Conservation (phyloP, 176 grass and related monocot species). For the Avena insularis region DNA sequence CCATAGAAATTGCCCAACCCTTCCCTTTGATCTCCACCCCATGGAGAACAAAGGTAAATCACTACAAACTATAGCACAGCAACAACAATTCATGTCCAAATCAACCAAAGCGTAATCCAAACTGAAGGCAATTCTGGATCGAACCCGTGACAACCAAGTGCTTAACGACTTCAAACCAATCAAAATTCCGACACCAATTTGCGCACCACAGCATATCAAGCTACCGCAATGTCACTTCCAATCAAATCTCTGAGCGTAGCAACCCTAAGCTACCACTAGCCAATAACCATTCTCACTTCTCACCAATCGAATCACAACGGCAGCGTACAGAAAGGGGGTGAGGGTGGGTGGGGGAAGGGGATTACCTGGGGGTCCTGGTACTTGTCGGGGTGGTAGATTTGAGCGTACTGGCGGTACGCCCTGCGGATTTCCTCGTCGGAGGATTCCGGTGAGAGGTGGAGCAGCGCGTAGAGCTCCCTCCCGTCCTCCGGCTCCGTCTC, state of each 20-base stretch:
- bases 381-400: constrained; percentile 97
- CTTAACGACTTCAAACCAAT: constrained; percentile 18
- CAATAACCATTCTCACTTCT: neutral
- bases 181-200: constrained; percentile 1
- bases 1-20: neutral
- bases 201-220: neutral
- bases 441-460: constrained; percentile 84
- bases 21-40: constrained; percentile 30
- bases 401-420: constrained; percentile 90
- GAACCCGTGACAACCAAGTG: neutral
- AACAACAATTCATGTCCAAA: neutral
- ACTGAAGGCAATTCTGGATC: neutral
- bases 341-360: neutral
- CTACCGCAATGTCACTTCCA: constrained; percentile 20
- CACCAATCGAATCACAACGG: constrained; percentile 1
- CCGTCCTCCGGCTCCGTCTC: constrained; percentile 53
- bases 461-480: constrained; percentile 79
- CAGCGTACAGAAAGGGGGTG: neutral
- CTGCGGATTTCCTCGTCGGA: constrained; percentile 83
- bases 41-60: neutral
- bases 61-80: constrained; percentile 1
- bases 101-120: neutral
- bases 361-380: constrained; percentile 71
- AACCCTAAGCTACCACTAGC: constrained; percentile 31
- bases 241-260: constrained; percentile 9